A percentile compares a stretch with the other conserved stretches of the same genome.
Conservation (phyloP, 306 rosid species). For the Inga leiocalycina region DNA sequence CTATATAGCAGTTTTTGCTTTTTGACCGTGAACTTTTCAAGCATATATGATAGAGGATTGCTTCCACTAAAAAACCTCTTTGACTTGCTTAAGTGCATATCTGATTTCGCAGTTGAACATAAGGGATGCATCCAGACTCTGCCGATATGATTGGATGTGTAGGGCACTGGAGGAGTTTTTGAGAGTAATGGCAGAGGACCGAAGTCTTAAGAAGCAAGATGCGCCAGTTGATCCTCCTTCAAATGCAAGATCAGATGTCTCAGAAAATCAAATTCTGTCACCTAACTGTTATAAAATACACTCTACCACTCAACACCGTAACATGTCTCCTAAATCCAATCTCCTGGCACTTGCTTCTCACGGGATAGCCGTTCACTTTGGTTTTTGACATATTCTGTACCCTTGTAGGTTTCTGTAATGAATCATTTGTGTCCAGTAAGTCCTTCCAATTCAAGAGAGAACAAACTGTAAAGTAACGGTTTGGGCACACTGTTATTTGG, state of each 20-base stretch:
- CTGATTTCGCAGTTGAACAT: constrained; percentile 50
- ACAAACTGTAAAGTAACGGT: constrained; percentile 38
- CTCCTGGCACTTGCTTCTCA: constrained; percentile 41
- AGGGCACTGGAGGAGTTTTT: constrained; percentile 66
- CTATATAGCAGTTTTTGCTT: not conserved
- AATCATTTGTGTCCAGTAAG: constrained; percentile 30
- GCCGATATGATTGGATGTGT: constrained; percentile 93
- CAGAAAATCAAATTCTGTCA: constrained; percentile 49
- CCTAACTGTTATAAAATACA: constrained; percentile 47
- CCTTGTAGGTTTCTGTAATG: constrained; percentile 23
- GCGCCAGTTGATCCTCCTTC: constrained; percentile 26
- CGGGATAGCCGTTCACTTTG: constrained; percentile 35
- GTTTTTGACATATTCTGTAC: constrained; percentile 37
- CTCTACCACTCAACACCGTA: constrained; percentile 44
- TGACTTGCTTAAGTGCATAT: constrained; percentile 23
- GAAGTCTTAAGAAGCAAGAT: constrained; percentile 24
- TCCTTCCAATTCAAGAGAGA: constrained; percentile 43
- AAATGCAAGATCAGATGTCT: constrained; percentile 36
- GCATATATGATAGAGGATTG: constrained; percentile 14
- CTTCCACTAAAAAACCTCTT: not conserved
- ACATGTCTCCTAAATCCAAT: constrained; percentile 40
- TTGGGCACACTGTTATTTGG: constrained; percentile 20
- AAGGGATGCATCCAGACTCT: constrained; percentile 63
- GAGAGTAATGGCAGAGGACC: constrained; percentile 56
- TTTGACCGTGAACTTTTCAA: constrained; percentile 22